Evolutionary conservation across 495 filamentous ascomycete genomes (phyloP), one percentile per base, ranked within the genome.

Genomic region (Ramalina intermedia): DNA sequence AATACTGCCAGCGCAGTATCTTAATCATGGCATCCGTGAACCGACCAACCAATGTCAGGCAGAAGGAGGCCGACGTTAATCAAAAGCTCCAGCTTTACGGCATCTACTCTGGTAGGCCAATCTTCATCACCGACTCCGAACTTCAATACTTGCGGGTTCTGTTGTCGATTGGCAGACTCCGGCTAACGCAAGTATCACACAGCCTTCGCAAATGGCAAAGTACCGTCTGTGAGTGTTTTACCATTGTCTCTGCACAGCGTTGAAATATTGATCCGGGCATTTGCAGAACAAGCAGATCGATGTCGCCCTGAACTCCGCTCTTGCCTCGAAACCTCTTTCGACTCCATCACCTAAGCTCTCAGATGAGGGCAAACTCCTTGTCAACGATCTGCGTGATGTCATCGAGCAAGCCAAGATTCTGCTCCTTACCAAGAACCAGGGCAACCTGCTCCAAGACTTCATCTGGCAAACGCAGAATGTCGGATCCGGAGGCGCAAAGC

Each of bases 81-180:
- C 74, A 79, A 55, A 98, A 98, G 71, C 79, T 98, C 40, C 91
- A 95, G 65, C 66, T 96, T 20, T 96, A 89, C 62, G 91, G 93
- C 60, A 96, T 96, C 63, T 75, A 79, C 63, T 78, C 78, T 57
- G 81, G 82, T 84, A 70, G 49, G 69, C 64, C 13, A 16, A 41
- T 47, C 36, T 20, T 13, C 37, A 23, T 38, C 27, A 33, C 33
- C 33, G 11, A 1, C 27, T 24, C 6, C 8, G 4, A 23, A 24
- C 2, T 1, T 13, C 29, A 13, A 33, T 24, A 9, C 46, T 37
- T 40, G 42, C 23, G 16, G 41, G 47, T 21, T 20, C 27, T 21
- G 27, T 23, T 43, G 43, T 43, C 18, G 3, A 45, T 18, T 42
- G 29, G 3, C 17, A 23, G 46, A 26, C 24, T 13, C 37, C 9